Evolutionary conservation across 352 stramenopile genomes (phyloP), one percentile per base, ranked within the genome.

Genomic region (Phytopythium litorale): DNA sequence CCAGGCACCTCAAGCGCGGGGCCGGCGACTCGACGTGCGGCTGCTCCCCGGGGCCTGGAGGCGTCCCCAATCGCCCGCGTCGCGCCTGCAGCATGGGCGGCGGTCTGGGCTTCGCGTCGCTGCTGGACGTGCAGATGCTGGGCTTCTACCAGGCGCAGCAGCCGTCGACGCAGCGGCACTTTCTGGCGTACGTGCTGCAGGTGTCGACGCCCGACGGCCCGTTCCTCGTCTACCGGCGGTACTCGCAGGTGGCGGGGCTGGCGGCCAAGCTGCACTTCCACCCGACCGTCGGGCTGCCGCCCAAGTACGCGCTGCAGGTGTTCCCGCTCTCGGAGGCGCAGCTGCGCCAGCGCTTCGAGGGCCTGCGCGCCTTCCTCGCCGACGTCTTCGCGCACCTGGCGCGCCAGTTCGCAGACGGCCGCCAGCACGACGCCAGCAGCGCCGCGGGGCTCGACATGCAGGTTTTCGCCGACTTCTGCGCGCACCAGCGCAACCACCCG

Each of bases 201-300:
- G 76, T 93, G 32, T 69, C 72, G 19, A 77, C 76, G 8, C 38
- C 66, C 35, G 76, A 56, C 28, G 52, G 69, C 9, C 68, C 71
- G 48, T 91, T 89, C 63, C 80, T 91, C 49, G 76, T 91, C 58
- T 93, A 93, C 64, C 68, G 80, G n/a, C 80, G 84, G 2, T 93
- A 91, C 65, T 91, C 84, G 40, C 80, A 91, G 68, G 83, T 93
- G 54, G 82, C 84, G 28, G 62, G 68, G 6, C 60, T 93, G 3
- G 75, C 79, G 4, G 66, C 70, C 33, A 86, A 85, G 58, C 62
- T 93, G 6, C 82, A 90, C 60, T 89, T 89, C 66, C 77, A 89
- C 40, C 78, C 80, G 53, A 57, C 72, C 5, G 84, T 93, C 38
- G 78, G 75, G 19, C 64, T 91, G n/a, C 84, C 81, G 56, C 84